These are phyloP conservation scores for Metrosideros polymorpha DNA, from an alignment of 441 rosid genomes.

Conservation along the genomic window DNA sequence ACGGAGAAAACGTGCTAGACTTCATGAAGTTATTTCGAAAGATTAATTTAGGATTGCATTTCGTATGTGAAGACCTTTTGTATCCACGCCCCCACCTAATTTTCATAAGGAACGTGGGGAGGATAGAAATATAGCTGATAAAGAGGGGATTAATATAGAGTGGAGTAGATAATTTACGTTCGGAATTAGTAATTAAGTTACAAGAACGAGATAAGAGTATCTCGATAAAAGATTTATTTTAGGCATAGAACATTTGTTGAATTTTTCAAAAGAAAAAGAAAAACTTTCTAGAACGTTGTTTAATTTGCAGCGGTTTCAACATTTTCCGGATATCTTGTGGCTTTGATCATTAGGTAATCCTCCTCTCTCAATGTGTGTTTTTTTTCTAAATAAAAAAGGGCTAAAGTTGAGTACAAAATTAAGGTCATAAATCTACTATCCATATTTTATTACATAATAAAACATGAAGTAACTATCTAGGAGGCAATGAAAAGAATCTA, in stretches of 20 bases:
- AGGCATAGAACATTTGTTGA: neutral
- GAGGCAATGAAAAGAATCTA: too few species aligned
- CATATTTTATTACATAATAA: too few species aligned
- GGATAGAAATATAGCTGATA: neutral
- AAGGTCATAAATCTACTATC: too few species aligned
- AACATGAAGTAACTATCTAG: too few species aligned
- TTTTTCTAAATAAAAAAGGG: neutral
- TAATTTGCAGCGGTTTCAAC: too few species aligned
- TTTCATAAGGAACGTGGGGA: accelerated
- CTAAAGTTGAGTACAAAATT: too few species aligned
- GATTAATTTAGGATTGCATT: accelerated
- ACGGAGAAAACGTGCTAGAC: neutral
- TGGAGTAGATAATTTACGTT: neutral
- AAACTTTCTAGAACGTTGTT: too few species aligned
- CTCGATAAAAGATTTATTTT: neutral
- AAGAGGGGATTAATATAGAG: neutral
- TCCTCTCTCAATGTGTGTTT: too few species aligned
- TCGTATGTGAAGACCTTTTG: neutral
- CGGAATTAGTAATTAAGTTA: neutral
- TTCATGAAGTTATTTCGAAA: neutral
- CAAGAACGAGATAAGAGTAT: neutral
- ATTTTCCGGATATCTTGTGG: too few species aligned
- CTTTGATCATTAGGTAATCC: too few species aligned
- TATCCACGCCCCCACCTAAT: neutral
- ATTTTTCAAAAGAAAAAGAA: neutral